Evolutionary conservation across 2,329 filamentous ascomycete species (phyloP).

Genomic region (Aspergillus pseudoterreus): DNA sequence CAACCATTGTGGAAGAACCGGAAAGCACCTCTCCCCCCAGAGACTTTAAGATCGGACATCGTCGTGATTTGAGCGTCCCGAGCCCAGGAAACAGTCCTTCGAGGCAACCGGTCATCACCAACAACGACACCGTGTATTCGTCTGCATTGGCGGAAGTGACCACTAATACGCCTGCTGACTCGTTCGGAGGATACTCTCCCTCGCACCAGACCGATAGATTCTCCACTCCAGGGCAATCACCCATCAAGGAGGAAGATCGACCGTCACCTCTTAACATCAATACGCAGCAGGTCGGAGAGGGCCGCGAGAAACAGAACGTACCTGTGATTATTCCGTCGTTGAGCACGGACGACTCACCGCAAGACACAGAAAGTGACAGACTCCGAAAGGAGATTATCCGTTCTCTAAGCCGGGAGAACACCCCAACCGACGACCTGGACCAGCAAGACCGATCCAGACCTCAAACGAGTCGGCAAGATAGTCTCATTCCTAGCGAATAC

Average conservation of each 20-base stretch:
- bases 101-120: slow-evolving; percentile 53
- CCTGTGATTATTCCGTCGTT: slow-evolving; percentile 32
- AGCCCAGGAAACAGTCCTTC: slow-evolving; percentile 59
- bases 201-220: neutral
- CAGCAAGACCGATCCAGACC: slow-evolving; percentile 12
- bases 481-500: slow-evolving; percentile 34
- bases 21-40: slow-evolving; percentile 27
- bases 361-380: slow-evolving; percentile 42
- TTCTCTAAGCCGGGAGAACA: slow-evolving; percentile 40
- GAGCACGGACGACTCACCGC: slow-evolving; percentile 33
- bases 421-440: slow-evolving; percentile 27
- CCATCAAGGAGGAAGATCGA: slow-evolving; percentile 15
- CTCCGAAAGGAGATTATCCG: slow-evolving; percentile 48
- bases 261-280: slow-evolving; percentile 33
- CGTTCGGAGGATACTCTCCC: slow-evolving; percentile 10
- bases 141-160: slow-evolving; percentile 46
- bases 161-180: slow-evolving; percentile 33
- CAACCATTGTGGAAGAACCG: slow-evolving; percentile 55
- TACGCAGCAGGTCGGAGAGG: slow-evolving; percentile 14
- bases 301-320: slow-evolving; percentile 17
- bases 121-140: slow-evolving; percentile 35
- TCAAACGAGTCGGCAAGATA: slow-evolving; percentile 23
- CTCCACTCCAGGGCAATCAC: slow-evolving; percentile 5
- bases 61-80: slow-evolving; percentile 57
- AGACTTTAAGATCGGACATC: slow-evolving; percentile 52